phyloP scores from a whole-genome alignment of 495 filamentous ascomycete species.

The Trichocladium uniseriatum region DNA sequence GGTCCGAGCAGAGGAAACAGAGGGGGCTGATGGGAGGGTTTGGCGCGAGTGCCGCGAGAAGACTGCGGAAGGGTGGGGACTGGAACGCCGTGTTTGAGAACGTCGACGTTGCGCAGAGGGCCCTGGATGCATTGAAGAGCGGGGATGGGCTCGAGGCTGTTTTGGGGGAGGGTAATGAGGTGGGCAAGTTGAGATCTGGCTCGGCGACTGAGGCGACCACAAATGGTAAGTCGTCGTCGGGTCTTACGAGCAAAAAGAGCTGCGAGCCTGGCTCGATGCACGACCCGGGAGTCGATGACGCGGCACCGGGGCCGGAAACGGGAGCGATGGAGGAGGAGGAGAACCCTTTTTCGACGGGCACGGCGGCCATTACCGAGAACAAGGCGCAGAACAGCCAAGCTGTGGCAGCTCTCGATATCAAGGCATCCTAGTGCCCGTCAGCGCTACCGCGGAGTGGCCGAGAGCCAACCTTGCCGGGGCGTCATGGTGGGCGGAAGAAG shows the following conservation, averaged over 20 bases:
- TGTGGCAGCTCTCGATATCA: not conserved
- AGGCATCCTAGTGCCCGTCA: too few species aligned
- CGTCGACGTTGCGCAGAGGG: slow-evolving; percentile 32
- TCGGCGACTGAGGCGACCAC: not conserved
- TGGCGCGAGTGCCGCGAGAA: not conserved
- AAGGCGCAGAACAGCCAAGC: slow-evolving; percentile 5
- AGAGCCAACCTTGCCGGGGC: too few species aligned
- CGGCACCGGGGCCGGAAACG: not conserved
- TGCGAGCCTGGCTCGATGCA: not conserved
- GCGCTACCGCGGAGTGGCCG: too few species aligned
- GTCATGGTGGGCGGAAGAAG: too few species aligned
- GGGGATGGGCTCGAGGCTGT: slow-evolving; percentile 24
- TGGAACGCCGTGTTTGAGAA: slow-evolving; percentile 39
- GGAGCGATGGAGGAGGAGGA: not conserved
- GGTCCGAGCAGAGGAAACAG: slow-evolving; percentile 25
- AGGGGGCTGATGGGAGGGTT: slow-evolving; percentile 10
- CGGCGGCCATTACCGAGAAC: not conserved
- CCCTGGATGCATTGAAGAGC: slow-evolving; percentile 31
- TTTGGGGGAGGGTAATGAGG: too few species aligned
- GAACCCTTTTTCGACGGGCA: slow-evolving; percentile 4
- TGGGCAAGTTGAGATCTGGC: too few species aligned
- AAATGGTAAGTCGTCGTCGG: not conserved
- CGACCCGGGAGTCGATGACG: not conserved
- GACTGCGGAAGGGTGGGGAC: slow-evolving; percentile 20
- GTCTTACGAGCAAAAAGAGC: not conserved